Conservation (phyloP, 2,329 filamentous ascomycete species). For the Monosporascus cannonballus region DNA sequence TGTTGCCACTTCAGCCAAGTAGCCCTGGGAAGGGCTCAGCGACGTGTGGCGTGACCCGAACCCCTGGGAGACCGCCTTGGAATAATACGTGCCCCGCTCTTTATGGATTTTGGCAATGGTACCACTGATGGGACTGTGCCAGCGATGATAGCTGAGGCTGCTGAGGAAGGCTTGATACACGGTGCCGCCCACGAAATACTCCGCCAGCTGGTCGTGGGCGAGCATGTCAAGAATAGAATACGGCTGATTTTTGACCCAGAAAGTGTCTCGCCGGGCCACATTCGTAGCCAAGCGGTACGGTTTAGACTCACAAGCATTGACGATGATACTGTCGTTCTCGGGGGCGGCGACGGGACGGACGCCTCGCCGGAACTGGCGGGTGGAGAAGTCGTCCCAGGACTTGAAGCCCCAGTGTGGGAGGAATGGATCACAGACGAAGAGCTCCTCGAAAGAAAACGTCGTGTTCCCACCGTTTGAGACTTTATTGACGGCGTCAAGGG, state of each 20-base stretch:
- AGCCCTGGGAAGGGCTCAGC: no score
- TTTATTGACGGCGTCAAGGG: no score
- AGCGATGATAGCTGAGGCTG: constrained; percentile 2
- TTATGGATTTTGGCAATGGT: constrained; percentile 1
- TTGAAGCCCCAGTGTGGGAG: not conserved
- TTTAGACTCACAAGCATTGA: not conserved
- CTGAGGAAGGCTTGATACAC: not conserved
- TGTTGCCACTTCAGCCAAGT: no score
- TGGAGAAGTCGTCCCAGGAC: not conserved
- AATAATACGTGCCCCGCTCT: constrained; percentile 3
- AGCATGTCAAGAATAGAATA: not conserved
- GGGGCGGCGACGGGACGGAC: not conserved
- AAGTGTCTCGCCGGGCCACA: not conserved
- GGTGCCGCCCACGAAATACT: not conserved
- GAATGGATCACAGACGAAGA: not conserved
- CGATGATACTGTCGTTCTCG: not conserved
- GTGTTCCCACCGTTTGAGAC: no score
- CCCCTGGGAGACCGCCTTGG: not conserved
- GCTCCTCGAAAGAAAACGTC: not conserved
- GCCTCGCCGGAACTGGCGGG: not conserved
- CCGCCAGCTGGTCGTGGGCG: not conserved
- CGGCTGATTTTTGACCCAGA: not conserved
- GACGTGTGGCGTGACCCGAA: not conserved
- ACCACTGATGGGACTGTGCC: constrained; percentile 7
- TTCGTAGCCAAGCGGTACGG: not conserved